Base-by-base conservation (phyloP, 2,329 filamentous ascomycete genomes). In the Apiospora kogelbergensis region DNA sequence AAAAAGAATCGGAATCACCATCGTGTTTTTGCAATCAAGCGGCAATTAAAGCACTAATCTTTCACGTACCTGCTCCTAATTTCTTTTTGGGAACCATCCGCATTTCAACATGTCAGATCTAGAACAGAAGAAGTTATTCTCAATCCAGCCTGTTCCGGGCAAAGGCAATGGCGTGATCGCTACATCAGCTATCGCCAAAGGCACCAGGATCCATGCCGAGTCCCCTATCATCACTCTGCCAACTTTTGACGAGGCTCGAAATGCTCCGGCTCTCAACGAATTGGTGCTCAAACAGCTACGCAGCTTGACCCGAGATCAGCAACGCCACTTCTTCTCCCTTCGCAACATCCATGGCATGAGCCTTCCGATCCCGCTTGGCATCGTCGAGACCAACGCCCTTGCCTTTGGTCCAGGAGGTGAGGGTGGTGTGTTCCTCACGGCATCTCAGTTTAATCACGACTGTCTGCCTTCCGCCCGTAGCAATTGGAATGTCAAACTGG, bases 111-210 rank as follows among this genome's bases (percentile, higher is more conserved):
- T 37, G 30, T 17, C 53, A 53, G 24, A 17, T 1, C 6, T n/a
- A 20, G 24, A 30, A 13, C 13, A 46, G 7, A 66, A 46, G 15
- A 33, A 41, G 17, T 42, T 69, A 11, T 69, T 69, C n/a, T 57
- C 30, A 5, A 33, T 69, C 37, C 64, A 69, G 41, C 41, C 65
- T 20, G 63, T 69, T 7, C 53, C 30, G 7, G 66, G 48, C 15
- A 69, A 67, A 53, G 68, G 68, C 41, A 67, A 67, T 17, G 68
- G 68, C 10, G 53, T 67, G 5, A 17, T 69, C 17, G 68, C 68
- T 1, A 15, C 41, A 22, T 42, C 63, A 40, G 37, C 53, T 22
- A 69, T 69, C 53, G 33, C 53, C 20, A 40, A 45, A 42, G 68
- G 68, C 20, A 69, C 68, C 11, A 42, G 66, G 11, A 65, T 69